Percentiles rank a stretch among this genome's conserved stretches.
Conservation (phyloP, 257 asterid genomes). For the Avicennia marina region DNA sequence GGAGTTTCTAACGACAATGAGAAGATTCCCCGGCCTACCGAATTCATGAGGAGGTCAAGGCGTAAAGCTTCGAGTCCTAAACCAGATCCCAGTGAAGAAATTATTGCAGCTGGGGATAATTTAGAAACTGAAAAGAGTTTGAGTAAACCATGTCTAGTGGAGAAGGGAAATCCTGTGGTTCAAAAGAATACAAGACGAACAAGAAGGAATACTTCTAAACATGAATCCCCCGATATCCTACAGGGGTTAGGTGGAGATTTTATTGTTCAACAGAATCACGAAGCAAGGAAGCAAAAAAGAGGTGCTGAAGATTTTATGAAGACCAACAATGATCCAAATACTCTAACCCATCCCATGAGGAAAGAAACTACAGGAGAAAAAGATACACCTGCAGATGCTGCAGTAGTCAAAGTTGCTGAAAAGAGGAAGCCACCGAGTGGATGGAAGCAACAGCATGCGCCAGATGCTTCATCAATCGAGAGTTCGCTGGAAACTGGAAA, state of each 20-base stretch:
- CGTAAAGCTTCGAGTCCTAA: conserved; percentile 8
- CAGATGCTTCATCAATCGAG: conserved; percentile 26
- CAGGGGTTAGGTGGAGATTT: conserved; percentile 18
- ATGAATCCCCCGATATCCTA: conserved; percentile 10
- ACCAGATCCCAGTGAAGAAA: conserved; percentile 7
- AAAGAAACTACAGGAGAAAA: conserved; percentile 19
- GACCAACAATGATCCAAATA: conserved; percentile 8
- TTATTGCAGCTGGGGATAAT: conserved; percentile 4
- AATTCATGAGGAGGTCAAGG: conserved; percentile 23
- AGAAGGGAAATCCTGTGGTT: conserved; percentile 12
- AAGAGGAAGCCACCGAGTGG: conserved; percentile 16
- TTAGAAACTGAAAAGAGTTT: conserved; percentile 12
- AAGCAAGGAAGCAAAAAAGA: conserved; percentile 18
- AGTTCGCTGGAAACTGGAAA: conserved; percentile 15
- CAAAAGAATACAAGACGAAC: conserved; percentile 31
- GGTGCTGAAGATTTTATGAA: conserved; percentile 7
- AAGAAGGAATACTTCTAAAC: conserved; percentile 30
- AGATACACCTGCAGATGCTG: conserved; percentile 10
- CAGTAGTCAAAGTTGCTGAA: conserved; percentile 14
- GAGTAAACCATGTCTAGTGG: conserved; percentile 13
- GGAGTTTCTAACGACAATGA: conserved; percentile 16
- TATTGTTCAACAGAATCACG: conserved; percentile 16
- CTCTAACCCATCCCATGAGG: conserved; percentile 14
- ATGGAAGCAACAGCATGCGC: conserved; percentile 16
- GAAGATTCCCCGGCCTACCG: conserved; percentile 16